Percentiles rank a stretch among this genome's conserved stretches.
Conservation (phyloP, 1,284 basidiomycete genomes). For the Puccinia horiana region DNA sequence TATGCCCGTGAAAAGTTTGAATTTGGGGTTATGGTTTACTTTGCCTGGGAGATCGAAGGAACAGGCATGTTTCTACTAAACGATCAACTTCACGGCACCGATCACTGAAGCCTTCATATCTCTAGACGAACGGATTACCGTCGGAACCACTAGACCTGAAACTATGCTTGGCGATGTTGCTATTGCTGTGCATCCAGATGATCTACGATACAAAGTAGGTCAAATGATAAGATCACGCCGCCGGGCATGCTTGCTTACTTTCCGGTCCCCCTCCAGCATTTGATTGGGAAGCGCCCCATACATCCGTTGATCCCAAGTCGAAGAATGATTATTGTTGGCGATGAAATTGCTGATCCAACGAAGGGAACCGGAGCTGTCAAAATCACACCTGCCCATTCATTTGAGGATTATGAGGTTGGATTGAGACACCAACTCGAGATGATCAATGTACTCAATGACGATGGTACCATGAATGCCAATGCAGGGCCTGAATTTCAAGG, state of each 20-base stretch:
- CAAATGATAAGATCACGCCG: not conserved
- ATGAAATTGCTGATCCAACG: constrained; percentile 81
- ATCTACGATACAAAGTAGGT: constrained; percentile 76
- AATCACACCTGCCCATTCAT: constrained; percentile 99
- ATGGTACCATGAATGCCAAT: constrained; percentile 92
- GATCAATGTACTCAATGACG: constrained; percentile 94
- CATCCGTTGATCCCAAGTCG: constrained; percentile 86
- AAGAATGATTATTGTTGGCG: constrained; percentile 83
- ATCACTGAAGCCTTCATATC: constrained; percentile 2
- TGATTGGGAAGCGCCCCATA: constrained; percentile 86
- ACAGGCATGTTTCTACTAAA: constrained; percentile 64
- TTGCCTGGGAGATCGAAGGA: constrained; percentile 86
- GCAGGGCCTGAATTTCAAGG: constrained; percentile 74
- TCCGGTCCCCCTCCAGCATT: constrained; percentile 64
- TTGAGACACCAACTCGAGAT: constrained; percentile 84
- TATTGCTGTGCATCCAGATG: constrained; percentile 93
- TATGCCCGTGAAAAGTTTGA: constrained; percentile 91
- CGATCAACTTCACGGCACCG: not conserved
- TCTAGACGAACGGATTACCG: constrained; percentile 82
- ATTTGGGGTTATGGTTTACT: constrained; percentile 94
- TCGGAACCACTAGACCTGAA: constrained; percentile 97
- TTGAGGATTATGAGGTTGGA: constrained; percentile 95
- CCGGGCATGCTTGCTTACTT: not conserved
- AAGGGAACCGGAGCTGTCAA: constrained; percentile 99
- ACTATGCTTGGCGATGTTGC: constrained; percentile 99